phyloP scores from a whole-genome alignment of 371 early-diverging fungal species.

The Mucor velutinosus region DNA sequence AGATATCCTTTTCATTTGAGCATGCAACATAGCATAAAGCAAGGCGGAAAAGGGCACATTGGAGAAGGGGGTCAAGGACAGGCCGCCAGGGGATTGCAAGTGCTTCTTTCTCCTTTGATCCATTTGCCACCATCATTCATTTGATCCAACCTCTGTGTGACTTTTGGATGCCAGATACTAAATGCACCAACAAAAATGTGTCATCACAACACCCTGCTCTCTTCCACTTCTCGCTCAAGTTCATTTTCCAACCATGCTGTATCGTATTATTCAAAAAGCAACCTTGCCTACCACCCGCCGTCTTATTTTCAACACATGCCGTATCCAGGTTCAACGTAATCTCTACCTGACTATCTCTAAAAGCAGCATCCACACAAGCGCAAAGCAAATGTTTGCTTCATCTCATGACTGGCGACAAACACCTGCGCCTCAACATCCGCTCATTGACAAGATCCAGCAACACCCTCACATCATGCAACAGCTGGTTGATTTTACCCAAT shows the following conservation, averaged over 20 bases:
- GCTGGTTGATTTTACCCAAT: constrained; percentile 34
- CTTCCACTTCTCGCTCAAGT: not conserved
- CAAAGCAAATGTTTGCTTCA: constrained; percentile 9
- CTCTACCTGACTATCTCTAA: not conserved
- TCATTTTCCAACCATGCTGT: constrained; percentile 4
- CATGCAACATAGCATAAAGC: too few relatives aligned
- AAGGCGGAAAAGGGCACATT: too few relatives aligned
- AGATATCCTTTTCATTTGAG: too few relatives aligned
- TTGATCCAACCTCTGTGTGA: not conserved
- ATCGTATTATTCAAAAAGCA: constrained; percentile 5
- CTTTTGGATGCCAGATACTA: not conserved
- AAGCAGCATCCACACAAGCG: constrained; percentile 1
- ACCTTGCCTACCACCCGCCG: constrained; percentile 7
- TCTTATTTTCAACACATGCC: not conserved
- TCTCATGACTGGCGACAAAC: constrained; percentile 22
- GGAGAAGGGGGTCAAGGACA: too few relatives aligned
- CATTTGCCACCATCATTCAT: too few relatives aligned
- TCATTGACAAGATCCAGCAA: constrained; percentile 35
- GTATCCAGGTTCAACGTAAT: not conserved
- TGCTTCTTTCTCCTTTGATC: too few relatives aligned
- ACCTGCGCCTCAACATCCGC: constrained; percentile 24
- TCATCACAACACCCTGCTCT: not conserved
- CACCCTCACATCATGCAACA: constrained; percentile 45
- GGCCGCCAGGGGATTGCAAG: too few relatives aligned
- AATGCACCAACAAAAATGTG: not conserved